Conservation (phyloP, 495 filamentous ascomycete species). For the Penicillium bovifimosum region DNA sequence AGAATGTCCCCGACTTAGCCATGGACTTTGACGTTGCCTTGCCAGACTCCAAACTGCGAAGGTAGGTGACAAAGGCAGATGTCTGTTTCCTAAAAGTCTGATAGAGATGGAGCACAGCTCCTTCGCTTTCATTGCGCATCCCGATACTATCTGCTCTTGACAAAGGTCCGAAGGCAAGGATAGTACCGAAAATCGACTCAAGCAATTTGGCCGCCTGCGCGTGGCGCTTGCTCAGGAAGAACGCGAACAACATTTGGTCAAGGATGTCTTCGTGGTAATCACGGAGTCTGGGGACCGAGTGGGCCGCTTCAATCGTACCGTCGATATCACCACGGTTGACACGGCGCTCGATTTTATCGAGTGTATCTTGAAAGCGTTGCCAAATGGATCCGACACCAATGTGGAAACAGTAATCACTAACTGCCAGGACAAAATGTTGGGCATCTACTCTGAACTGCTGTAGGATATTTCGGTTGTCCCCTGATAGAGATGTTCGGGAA, state of each 20-base stretch:
- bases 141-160: constrained; percentile 38
- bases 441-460: constrained; percentile 68
- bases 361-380: constrained; percentile 58
- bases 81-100: constrained; percentile 59
- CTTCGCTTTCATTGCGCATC: constrained; percentile 34
- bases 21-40: constrained; percentile 36
- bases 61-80: constrained; percentile 51
- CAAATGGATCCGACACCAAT: constrained; percentile 67
- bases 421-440: constrained; percentile 64
- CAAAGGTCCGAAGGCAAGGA: constrained; percentile 62
- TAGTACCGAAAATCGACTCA: constrained; percentile 67
- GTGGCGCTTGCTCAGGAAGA: constrained; percentile 54
- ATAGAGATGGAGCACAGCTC: constrained; percentile 52
- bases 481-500: constrained; percentile 32
- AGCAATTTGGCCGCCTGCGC: constrained; percentile 65
- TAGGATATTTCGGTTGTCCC: constrained; percentile 39
- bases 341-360: constrained; percentile 56
- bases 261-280: constrained; percentile 72
- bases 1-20: constrained; percentile 21
- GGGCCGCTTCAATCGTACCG: constrained; percentile 48
- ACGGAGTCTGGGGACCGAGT: constrained; percentile 55
- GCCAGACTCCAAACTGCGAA: constrained; percentile 43
- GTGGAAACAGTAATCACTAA: constrained; percentile 72
- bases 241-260: constrained; percentile 68
- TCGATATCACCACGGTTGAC: constrained; percentile 45